Percentiles rank a stretch among this genome's conserved stretches.
phyloP scores from a whole-genome alignment of 1,284 basidiomycete species.

The Ganoderma boninense region DNA sequence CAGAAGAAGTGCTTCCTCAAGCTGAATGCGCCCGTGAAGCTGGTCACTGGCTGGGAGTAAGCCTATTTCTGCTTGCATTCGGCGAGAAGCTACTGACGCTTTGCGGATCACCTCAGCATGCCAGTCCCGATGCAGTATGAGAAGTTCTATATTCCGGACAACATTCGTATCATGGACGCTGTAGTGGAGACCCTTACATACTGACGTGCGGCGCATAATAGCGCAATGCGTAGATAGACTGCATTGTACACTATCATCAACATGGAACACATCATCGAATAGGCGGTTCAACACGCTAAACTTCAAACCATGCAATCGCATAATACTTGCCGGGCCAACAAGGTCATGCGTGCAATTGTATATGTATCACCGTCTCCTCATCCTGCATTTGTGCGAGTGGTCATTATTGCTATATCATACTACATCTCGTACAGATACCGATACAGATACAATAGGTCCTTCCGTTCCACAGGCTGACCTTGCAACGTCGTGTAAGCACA shows the following conservation, averaged over 20 bases:
- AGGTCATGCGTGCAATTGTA: not conserved
- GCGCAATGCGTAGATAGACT: not conserved
- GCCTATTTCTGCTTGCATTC: slow-evolving; percentile 44
- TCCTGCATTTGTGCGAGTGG: not conserved
- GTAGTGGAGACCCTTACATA: slow-evolving; percentile 86
- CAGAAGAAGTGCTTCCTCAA: slow-evolving; percentile 89
- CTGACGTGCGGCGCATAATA: slow-evolving; percentile 44
- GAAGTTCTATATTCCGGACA: slow-evolving; percentile 91
- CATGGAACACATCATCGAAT: not conserved
- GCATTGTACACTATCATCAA: slow-evolving; percentile 23
- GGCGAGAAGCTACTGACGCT: slow-evolving; percentile 28
- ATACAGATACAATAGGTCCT: slow-evolving; percentile 13
- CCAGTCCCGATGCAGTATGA: slow-evolving; percentile 87
- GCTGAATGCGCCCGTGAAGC: slow-evolving; percentile 86
- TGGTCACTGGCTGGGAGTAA: slow-evolving; percentile 93
- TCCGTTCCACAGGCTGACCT: not conserved
- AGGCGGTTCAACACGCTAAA: not conserved
- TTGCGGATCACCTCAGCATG: slow-evolving; percentile 54
- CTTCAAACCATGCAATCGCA: not conserved
- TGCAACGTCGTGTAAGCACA: not conserved
- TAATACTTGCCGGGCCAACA: not conserved
- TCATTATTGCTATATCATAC: not conserved
- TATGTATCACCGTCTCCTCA: not conserved
- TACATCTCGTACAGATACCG: slow-evolving; percentile 2
- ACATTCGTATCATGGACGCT: slow-evolving; percentile 84